A percentile compares a stretch with the other conserved stretches of the same genome.
Conservation (phyloP, 1,284 basidiomycete species). For the Sporisorium exsertum region DNA sequence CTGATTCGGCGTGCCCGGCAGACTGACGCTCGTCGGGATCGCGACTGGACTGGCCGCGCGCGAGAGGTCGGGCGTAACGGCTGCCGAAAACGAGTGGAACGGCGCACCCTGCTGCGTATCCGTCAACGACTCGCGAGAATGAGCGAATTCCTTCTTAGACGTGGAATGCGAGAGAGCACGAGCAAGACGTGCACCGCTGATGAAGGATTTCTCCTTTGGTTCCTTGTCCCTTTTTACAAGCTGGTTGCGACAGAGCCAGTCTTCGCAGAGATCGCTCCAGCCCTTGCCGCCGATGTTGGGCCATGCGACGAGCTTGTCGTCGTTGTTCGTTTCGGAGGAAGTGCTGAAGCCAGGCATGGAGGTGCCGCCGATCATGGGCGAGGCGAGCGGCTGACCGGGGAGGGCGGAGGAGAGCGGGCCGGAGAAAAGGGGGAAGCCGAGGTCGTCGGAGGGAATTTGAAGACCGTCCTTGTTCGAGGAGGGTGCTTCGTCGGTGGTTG, state of each 20-base stretch:
- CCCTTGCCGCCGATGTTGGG: constrained; percentile 56
- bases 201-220: constrained; percentile 31
- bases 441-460: constrained; percentile 12
- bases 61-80: constrained; percentile 45
- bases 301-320: constrained; percentile 28
- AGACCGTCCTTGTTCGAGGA: constrained; percentile 13
- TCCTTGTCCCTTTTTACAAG: constrained; percentile 31
- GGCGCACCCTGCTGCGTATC: constrained; percentile 20
- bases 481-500: constrained; percentile 13
- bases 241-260: constrained; percentile 68
- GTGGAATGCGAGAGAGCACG: constrained; percentile 35
- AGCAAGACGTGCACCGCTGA: constrained; percentile 42
- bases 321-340: neutral
- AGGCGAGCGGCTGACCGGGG: constrained; percentile 32
- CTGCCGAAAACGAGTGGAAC: constrained; percentile 27
- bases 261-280: constrained; percentile 70
- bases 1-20: constrained; percentile 45
- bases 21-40: constrained; percentile 29
- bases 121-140: constrained; percentile 14
- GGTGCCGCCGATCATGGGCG: constrained; percentile 43
- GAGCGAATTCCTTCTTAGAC: constrained; percentile 23
- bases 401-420: constrained; percentile 23
- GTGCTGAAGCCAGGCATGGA: constrained; percentile 29
- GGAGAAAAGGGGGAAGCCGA: constrained; percentile 27
- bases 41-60: constrained; percentile 46